Percentiles rank a stretch among this genome's conserved stretches.
Evolutionary conservation across 805 yeast genomes (phyloP).

Genomic region (Zygotorulaspora chibaensis): DNA sequence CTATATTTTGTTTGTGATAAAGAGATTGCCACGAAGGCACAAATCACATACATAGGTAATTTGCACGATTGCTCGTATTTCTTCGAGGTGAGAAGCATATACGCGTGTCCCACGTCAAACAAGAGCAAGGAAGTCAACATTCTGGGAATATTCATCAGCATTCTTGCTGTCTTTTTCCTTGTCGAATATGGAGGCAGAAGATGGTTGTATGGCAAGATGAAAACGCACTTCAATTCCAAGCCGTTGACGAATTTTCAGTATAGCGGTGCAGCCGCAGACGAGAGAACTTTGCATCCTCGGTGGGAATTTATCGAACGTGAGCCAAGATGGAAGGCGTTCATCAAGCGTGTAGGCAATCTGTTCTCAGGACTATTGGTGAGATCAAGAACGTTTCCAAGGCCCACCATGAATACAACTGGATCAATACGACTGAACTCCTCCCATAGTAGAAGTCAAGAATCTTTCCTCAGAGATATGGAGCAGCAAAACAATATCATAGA

Average conservation of each 20-base stretch:
- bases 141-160: conserved; percentile 58
- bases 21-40: conserved; percentile 61
- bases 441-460: conserved; percentile 22
- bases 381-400: conserved; percentile 1
- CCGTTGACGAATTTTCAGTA: conserved; percentile 16
- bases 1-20: conserved; percentile 76
- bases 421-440: conserved; percentile 13
- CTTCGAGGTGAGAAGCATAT: conserved; percentile 79
- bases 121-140: conserved; percentile 60
- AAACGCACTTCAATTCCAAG: conserved; percentile 11
- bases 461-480: conserved; percentile 38
- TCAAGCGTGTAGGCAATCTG: conserved; percentile 4
- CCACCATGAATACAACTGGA: conserved; percentile 2
- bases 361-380: not conserved
- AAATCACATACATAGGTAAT: conserved; percentile 65
- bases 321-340: conserved; percentile 11
- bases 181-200: conserved; percentile 40
- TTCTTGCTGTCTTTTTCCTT: conserved; percentile 40
- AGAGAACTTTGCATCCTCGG: conserved; percentile 40
- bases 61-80: conserved; percentile 74
- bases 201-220: conserved; percentile 20
- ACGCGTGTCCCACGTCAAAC: conserved; percentile 80
- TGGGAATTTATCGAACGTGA: conserved; percentile 30
- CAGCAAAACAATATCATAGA: conserved; percentile 41
- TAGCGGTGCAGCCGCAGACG: conserved; percentile 40